Evolutionary conservation across 345 rosid genomes (phyloP), one percentile per base, ranked within the genome.

Genomic region (Populus tremula): DNA sequence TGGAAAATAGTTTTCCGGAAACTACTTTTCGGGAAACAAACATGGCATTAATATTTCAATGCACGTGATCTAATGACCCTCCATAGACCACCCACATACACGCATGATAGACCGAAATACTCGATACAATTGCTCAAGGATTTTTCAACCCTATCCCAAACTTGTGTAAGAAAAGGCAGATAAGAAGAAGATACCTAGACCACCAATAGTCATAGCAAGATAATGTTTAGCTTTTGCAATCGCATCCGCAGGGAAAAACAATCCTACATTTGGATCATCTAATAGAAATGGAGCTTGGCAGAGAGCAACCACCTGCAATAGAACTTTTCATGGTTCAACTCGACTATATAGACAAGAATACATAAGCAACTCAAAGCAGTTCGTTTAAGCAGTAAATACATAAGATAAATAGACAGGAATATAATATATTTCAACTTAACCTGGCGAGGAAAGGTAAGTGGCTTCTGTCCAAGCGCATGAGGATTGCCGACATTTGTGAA

Each of bases 401-500:
- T 21, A 45, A 69, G 39, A 67, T 41, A 72, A 59, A 53, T 31
- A 49, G 33, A 31, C 61, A 63, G 27, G 70, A 53, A 72, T 67
- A 12, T 16, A 75, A 81, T 18, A 39, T 23, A 39, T n/a, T 3
- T 69, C 45, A 25, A 43, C 47, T 5, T 54, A 45, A 92, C 99
- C 94, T 96, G 99, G 33, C 98, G 98, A 83, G 99, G 94, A 76
- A 96, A 96, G 62, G 91, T 92, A 80, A 96, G 70, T 2, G 97
- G 99, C 89, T 90, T 96, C 90, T 96, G 99, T 76, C 98, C 98
- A 54, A 93, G 86, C 77, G 99, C 99, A 84, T 96, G 99, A 84
- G 99, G 99, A 77, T 96, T 93, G 79, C 99, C 99, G 67, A 96
- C 98, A 85, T 96, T 96, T 67, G 99, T 96, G 86, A 96, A 96